Base-by-base conservation (phyloP, 129 eudicot genomes). In the Cynara cardunculus region DNA sequence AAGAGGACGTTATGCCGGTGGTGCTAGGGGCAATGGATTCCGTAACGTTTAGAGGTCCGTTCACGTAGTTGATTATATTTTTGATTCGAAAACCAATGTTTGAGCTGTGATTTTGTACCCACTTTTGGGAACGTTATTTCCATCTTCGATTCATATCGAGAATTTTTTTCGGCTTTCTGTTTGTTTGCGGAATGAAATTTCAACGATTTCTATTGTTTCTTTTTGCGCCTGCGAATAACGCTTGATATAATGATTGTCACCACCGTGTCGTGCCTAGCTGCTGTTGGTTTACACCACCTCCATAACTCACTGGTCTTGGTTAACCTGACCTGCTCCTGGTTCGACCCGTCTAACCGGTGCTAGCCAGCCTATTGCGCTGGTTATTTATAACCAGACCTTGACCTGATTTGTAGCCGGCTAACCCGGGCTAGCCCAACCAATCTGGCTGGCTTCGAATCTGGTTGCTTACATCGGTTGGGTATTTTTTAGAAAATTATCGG, bases 1-100 rank as follows among this genome's bases (percentile, higher is more conserved):
- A 2, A 87, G 87, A 83, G 91, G 97, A 56, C 90, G 92, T n/a
- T 84, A 76, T 76, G 90, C 13, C 37, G 21, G 84, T 64, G 89
- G 82, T 39, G 78, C 61, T 3, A 71, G 87, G 67, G 85, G 89
- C 80, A 89, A 88, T 69, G 97, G 92, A 39, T 84, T 46, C 68
- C 90, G 95, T 56, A 77, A 83, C 74, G 53, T 27, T 39, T 24
- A 75, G 73, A 32, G 12, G 21, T 7, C 10, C 12, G 32, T 18
- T 37, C 32, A 24, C 18, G 14, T 73, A 67, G 66, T 39, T 76
- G 67, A 69, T 67, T 10, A 13, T 79, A 71, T 59, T 85, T 76
- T 69, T 69, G 67, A 32, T 82, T 79, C 18, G 30, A 56, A 84
- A 84, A 30, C 37, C 34, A 9, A 76, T 34, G 39, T 73, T 77